Conservation (phyloP, 2,329 filamentous ascomycete genomes). For the Bisporella sp. region DNA sequence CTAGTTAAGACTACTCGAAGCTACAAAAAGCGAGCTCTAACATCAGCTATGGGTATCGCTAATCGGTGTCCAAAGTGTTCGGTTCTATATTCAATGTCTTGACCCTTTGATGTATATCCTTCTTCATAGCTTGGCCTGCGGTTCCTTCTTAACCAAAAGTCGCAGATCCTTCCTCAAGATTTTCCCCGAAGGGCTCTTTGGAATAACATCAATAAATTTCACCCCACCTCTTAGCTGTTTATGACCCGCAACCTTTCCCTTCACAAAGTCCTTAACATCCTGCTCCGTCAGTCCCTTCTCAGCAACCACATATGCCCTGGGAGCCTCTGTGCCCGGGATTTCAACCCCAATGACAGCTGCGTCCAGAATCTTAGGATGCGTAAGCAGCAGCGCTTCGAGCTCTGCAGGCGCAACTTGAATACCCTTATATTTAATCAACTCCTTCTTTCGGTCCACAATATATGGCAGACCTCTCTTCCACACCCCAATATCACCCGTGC, state of each 20-base stretch:
- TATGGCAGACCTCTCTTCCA: constrained; percentile 40
- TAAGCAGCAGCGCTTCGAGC: constrained; percentile 35
- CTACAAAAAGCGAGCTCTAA: too few species aligned
- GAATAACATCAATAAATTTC: constrained; percentile 39
- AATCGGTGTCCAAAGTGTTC: too few species aligned
- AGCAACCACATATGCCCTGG: constrained; percentile 49
- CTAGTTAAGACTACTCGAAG: too few species aligned
- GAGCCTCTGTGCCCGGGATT: constrained; percentile 41
- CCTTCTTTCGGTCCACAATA: constrained; percentile 49
- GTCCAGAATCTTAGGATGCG: constrained; percentile 33
- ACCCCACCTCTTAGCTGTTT: constrained; percentile 38
- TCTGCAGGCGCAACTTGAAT: constrained; percentile 41
- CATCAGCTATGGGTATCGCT: too few species aligned
- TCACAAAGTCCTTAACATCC: constrained; percentile 35
- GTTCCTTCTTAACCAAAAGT: constrained; percentile 18
- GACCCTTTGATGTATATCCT: too few species aligned
- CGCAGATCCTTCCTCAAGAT: constrained; percentile 31
- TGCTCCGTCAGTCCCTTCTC: constrained; percentile 24
- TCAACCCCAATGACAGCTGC: constrained; percentile 40
- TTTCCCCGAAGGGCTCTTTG: constrained; percentile 41
- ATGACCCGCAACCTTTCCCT: constrained; percentile 35
- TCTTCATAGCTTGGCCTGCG: neutral
- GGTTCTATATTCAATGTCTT: too few species aligned
- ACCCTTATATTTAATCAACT: constrained; percentile 41
- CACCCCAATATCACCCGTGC: constrained; percentile 85